Evolutionary conservation across 2,329 filamentous ascomycete species (phyloP).

Genomic region (Aspergillus brunneoviolaceus): DNA sequence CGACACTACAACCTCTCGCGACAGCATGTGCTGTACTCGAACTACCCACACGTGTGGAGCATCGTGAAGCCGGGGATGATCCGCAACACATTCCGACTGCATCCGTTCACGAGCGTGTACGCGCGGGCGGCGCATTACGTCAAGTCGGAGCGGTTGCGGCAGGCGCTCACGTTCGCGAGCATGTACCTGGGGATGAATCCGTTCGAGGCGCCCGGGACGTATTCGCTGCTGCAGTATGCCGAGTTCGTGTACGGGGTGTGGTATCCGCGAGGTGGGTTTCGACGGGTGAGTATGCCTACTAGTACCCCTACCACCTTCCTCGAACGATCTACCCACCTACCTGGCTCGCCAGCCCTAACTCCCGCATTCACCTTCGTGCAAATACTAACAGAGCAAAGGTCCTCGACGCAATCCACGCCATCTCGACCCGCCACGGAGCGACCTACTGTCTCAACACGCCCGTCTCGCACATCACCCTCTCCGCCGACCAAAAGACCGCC

Average conservation of each 20-base stretch:
- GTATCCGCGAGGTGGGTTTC: conserved; percentile 66
- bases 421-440: conserved; percentile 63
- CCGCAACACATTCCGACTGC: conserved; percentile 58
- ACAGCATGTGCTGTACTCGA: conserved; percentile 63
- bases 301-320: conserved; percentile 24
- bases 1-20: conserved; percentile 69
- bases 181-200: conserved; percentile 85
- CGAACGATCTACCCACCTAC: too few species aligned
- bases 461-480: conserved; percentile 57
- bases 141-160: conserved; percentile 64
- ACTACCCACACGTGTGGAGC: conserved; percentile 62
- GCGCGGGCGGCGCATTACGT: conserved; percentile 66
- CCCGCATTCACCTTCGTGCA: not conserved
- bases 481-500: conserved; percentile 35
- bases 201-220: conserved; percentile 73
- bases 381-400: conserved; percentile 37
- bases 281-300: conserved; percentile 31
- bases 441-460: conserved; percentile 61
- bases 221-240: conserved; percentile 71
- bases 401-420: conserved; percentile 61
- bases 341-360: too few species aligned
- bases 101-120: conserved; percentile 72
- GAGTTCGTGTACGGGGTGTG: conserved; percentile 74
- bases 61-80: conserved; percentile 62
- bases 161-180: conserved; percentile 74